Base-by-base conservation (phyloP, 2,329 filamentous ascomycete species). In the Xylaria sp. region DNA sequence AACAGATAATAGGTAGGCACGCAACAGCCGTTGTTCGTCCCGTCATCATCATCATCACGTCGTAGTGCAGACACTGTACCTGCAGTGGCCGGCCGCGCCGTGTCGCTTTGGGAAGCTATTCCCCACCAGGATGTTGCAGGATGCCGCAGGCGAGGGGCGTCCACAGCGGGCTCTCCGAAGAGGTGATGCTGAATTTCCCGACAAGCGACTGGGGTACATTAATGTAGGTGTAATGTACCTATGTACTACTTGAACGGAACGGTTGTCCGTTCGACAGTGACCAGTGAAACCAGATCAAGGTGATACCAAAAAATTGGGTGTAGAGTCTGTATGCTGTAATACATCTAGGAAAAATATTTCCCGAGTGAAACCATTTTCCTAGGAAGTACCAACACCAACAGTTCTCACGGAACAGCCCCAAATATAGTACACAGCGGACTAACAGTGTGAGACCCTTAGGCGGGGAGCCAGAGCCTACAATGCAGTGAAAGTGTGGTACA, bases 131-230 rank as follows among this genome's bases (percentile, higher is more conserved):
- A 57, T 50, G 49, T 8, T 31, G 37, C 31, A 57, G 46, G 53
- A 49, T 49, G 35, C 31, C 9, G 57, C 50, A 35, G 50, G 50
- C 42, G 57, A 46, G 61, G 43, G 56, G 38, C 46, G 38, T 43
- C 51, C 38, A 58, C 54, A 57, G 56, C 63, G 63, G 63, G 56
- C 56, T 65, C 63, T 55, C 63, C 63, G 63, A 65, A 51, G 60
- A 52, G 46, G 45, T 40, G 46, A 38, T 45, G 43, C 42, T 28
- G 47, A 57, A 50, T 43, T 57, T 23, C 52, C 51, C 51, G 45
- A 60, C 56, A 56, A 45, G 61, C 51, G 23, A 52, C 21, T n/a
- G n/a, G n/a, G n/a, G n/a, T n/a, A n/a, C n/a, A n/a, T n/a, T n/a
- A n/a, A 31, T 31, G 28, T 31, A 31, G 12, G 40, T n/a, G n/a